phyloP scores from a whole-genome alignment of 176 grass and related monocot species.

The Thalia dealbata region DNA sequence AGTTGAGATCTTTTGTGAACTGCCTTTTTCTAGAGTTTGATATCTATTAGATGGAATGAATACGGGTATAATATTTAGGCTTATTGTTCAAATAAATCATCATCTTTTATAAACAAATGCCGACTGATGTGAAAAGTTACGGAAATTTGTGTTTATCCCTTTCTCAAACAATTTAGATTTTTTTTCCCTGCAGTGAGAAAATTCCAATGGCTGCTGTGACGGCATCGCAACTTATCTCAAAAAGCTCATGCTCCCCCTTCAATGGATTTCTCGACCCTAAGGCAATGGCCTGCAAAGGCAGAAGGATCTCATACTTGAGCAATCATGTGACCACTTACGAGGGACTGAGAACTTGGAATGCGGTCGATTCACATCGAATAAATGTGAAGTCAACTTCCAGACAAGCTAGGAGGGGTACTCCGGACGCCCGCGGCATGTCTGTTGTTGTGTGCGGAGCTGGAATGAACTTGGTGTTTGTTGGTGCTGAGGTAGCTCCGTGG shows the following conservation, averaged over 20 bases:
- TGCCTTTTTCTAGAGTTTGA: no score
- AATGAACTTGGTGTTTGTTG: constrained; percentile 74
- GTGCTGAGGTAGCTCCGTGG: constrained; percentile 79
- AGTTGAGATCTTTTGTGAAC: no score
- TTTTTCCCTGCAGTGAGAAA: not conserved
- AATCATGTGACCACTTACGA: constrained; percentile 14
- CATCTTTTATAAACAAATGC: no score
- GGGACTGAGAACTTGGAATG: constrained; percentile 14
- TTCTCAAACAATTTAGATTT: no score
- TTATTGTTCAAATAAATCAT: no score
- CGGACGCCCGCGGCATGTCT: not conserved
- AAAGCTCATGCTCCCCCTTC: not conserved
- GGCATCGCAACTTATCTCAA: constrained; percentile 45
- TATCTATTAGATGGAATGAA: no score
- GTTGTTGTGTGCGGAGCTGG: constrained; percentile 40
- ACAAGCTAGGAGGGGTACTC: not conserved
- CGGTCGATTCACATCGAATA: constrained; percentile 22
- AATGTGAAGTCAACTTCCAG: constrained; percentile 14
- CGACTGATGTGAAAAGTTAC: no score
- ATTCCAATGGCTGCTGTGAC: constrained; percentile 44
- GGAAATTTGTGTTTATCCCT: no score
- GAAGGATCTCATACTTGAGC: constrained; percentile 7
- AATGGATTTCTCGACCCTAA: constrained; percentile 21
- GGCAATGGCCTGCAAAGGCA: constrained; percentile 19
- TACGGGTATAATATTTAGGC: no score